Percentiles rank a stretch among this genome's conserved stretches.
Conservation (phyloP, 192 early-diverging fungal genomes). For the Podila epicladia region DNA sequence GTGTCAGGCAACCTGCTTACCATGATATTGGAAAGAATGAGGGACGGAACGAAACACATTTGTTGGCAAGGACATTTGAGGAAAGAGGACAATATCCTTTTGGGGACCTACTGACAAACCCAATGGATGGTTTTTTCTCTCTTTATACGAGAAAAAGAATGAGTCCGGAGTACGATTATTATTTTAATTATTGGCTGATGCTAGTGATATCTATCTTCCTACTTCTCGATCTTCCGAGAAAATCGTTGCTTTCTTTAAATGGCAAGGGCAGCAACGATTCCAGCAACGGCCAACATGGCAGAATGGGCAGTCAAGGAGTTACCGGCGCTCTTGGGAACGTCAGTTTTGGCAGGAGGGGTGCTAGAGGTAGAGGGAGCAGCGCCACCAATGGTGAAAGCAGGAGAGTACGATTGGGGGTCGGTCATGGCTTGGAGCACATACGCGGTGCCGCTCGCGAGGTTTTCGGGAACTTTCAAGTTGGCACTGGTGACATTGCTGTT, state of each 20-base stretch:
- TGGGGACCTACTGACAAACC: too few relatives aligned
- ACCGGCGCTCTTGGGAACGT: neutral
- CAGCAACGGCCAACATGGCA: slow-evolving; percentile 1
- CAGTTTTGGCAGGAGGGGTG: neutral
- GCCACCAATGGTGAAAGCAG: slow-evolving; percentile 5
- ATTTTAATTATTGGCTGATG: too few relatives aligned
- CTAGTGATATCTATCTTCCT: too few relatives aligned
- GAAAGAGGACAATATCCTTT: too few relatives aligned
- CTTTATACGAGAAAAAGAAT: too few relatives aligned
- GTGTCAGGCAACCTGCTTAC: too few relatives aligned
- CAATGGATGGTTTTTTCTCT: too few relatives aligned
- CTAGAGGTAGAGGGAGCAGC: neutral
- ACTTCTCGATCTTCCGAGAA: too few relatives aligned
- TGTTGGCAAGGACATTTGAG: too few relatives aligned
- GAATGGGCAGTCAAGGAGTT: slow-evolving; percentile 2
- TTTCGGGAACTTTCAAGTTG: slow-evolving; percentile 1
- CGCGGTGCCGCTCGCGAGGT: neutral
- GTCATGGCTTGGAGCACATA: slow-evolving; percentile 16
- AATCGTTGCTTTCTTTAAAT: slow-evolving; percentile 5
- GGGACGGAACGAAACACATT: too few relatives aligned
- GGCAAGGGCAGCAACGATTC: slow-evolving; percentile 6
- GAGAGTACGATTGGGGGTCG: slow-evolving; percentile 14
- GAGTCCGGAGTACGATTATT: too few relatives aligned
- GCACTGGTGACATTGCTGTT: neutral
- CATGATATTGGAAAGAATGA: too few relatives aligned